phyloP scores from a whole-genome alignment of 2,329 filamentous ascomycete species.

The Orbilia quercus region DNA sequence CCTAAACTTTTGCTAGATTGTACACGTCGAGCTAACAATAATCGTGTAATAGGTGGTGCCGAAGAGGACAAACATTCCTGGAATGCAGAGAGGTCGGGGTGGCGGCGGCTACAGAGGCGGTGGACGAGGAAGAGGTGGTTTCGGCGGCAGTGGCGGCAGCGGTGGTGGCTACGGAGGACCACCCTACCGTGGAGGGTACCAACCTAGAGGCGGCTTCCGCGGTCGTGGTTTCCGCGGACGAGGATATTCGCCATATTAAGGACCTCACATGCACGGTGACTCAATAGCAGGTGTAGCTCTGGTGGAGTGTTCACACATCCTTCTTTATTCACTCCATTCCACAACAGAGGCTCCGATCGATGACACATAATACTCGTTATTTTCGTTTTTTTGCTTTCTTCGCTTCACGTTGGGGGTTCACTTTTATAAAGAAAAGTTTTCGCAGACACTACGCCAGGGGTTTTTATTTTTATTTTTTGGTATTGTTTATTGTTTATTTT shows the following conservation, averaged over 20 bases:
- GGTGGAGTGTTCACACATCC: conserved; percentile 25
- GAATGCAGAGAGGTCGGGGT: conserved; percentile 84
- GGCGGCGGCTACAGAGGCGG: conserved; percentile 65
- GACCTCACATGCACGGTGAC: neutral
- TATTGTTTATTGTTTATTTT: conserved; percentile 30
- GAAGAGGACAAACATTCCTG: conserved; percentile 95
- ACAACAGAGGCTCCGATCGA: neutral
- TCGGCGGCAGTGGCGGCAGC: conserved; percentile 66
- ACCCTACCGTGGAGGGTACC: conserved; percentile 54
- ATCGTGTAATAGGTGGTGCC: conserved; percentile 74
- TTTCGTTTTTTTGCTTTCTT: conserved; percentile 30
- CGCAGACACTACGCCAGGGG: conserved; percentile 11
- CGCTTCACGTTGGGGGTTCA: conserved; percentile 23
- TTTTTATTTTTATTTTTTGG: conserved; percentile 29
- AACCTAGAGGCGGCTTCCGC: conserved; percentile 64
- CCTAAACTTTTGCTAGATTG: neutral
- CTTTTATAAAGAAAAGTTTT: conserved; percentile 47
- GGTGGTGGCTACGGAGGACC: conserved; percentile 66
- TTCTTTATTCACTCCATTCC: neutral
- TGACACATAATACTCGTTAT: conserved; percentile 6
- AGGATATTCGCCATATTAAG: conserved; percentile 74
- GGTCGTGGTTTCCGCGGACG: conserved; percentile 71
- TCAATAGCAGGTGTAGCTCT: conserved; percentile 11
- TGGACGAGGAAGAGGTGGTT: conserved; percentile 67
- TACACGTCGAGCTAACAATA: neutral